A percentile compares a stretch with the other conserved stretches of the same genome.
These are phyloP conservation scores for Acarospora socialis DNA, from an alignment of 2,329 filamentous ascomycete genomes.

Conservation along the genomic window DNA sequence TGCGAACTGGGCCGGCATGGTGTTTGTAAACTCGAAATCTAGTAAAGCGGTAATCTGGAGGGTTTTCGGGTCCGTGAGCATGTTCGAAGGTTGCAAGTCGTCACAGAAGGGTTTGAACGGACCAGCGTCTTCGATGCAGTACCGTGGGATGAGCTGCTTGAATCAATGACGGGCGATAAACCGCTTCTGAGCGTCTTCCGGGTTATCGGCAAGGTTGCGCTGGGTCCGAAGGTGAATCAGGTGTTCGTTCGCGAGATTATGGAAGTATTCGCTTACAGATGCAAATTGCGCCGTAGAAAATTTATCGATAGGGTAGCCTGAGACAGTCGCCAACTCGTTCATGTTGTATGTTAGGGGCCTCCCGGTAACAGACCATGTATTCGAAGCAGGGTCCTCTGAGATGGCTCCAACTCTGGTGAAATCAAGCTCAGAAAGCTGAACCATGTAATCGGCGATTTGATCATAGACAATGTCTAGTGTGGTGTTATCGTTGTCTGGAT, in stretches of 20 bases:
- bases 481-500: conserved; percentile 12
- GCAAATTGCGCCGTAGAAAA: too few relatives aligned
- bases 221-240: too few relatives aligned
- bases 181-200: conserved; percentile 18
- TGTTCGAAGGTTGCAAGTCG: conserved; percentile 26
- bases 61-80: conserved; percentile 25
- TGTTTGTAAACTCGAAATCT: too few relatives aligned
- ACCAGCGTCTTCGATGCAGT: too few relatives aligned
- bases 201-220: too few relatives aligned
- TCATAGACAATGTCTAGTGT: conserved; percentile 12
- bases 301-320: too few relatives aligned
- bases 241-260: too few relatives aligned
- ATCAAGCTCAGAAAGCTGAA: conserved; percentile 21
- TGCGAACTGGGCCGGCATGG: too few relatives aligned
- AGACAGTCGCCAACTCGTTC: too few relatives aligned
- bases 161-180: conserved; percentile 24
- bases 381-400: conserved; percentile 16
- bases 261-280: too few relatives aligned
- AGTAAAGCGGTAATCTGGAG: conserved; percentile 26
- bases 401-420: conserved; percentile 25
- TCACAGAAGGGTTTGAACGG: conserved; percentile 28
- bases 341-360: too few relatives aligned
- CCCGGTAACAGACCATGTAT: conserved; percentile 22
- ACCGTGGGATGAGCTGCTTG: conserved; percentile 20
- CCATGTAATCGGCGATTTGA: conserved; percentile 16